These are phyloP conservation scores for Lasiosphaeria miniovina DNA, from an alignment of 495 filamentous ascomycete genomes.

Conservation along the genomic window DNA sequence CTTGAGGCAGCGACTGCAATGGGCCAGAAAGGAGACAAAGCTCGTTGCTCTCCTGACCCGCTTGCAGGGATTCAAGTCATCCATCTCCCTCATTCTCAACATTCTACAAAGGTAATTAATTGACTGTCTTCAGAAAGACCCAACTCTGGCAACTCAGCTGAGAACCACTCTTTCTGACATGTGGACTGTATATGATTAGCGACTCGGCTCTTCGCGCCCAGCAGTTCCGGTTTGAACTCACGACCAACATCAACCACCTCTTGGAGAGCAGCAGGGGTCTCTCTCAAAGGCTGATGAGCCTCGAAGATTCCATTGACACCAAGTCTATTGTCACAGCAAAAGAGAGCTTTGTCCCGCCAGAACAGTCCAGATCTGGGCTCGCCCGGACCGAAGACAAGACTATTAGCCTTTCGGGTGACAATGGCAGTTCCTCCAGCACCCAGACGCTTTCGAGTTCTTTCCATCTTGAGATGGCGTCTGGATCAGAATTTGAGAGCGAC, in stretches of 20 bases:
- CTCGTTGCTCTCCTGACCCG: slow-evolving; percentile 11
- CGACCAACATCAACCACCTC: slow-evolving; percentile 11
- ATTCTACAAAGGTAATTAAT: slow-evolving; percentile 20
- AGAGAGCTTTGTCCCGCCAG: background rate
- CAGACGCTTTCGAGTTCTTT: background rate
- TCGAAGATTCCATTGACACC: slow-evolving; percentile 17
- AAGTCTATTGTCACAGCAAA: slow-evolving; percentile 6
- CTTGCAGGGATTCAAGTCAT: slow-evolving; percentile 23
- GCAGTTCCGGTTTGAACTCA: slow-evolving; percentile 12
- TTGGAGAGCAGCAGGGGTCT: slow-evolving; percentile 11
- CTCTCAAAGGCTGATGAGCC: slow-evolving; percentile 14
- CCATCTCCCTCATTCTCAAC: slow-evolving; percentile 14
- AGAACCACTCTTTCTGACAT: background rate
- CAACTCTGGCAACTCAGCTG: background rate
- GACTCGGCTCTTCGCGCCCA: slow-evolving; percentile 13
- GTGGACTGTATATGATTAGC: slow-evolving; percentile 1
- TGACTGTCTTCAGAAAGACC: no score
- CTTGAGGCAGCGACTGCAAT: slow-evolving; percentile 14
- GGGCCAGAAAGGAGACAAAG: slow-evolving; percentile 18
- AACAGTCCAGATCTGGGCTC: background rate
- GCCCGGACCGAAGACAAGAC: no score
- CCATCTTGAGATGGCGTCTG: no score
- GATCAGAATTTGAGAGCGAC: slow-evolving; percentile 17
- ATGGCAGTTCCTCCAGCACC: background rate
- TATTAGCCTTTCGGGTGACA: no score